Conservation (phyloP, 495 filamentous ascomycete species). For the Aspergillus asperescens region DNA sequence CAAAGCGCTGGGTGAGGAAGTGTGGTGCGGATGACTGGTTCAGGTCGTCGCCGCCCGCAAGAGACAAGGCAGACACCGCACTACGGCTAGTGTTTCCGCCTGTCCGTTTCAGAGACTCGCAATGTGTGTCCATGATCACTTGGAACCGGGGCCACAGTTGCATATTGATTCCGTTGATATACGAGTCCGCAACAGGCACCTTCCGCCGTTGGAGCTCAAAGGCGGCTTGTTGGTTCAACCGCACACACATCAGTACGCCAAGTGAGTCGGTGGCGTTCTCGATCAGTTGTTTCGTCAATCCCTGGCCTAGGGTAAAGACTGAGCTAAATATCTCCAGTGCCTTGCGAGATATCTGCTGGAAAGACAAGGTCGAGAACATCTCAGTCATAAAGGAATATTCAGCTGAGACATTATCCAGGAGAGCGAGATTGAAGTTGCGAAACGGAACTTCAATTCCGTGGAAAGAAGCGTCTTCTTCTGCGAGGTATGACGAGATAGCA, state of each 20-base stretch:
- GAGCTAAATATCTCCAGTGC: constrained; percentile 81
- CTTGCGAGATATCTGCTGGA: constrained; percentile 53
- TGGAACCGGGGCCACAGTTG: constrained; percentile 95
- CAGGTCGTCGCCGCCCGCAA: constrained; percentile 50
- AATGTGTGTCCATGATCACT: constrained; percentile 86
- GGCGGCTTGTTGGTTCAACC: constrained; percentile 85
- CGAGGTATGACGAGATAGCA: constrained; percentile 74
- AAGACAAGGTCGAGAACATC: constrained; percentile 70
- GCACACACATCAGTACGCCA: constrained; percentile 83
- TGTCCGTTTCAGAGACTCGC: constrained; percentile 68
- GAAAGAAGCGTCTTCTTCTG: constrained; percentile 77
- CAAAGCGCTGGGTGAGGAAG: constrained; percentile 86
- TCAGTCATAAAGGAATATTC: constrained; percentile 90
- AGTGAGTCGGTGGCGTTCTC: constrained; percentile 74
- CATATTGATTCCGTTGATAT: constrained; percentile 94
- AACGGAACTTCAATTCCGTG: constrained; percentile 90
- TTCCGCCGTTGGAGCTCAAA: constrained; percentile 91
- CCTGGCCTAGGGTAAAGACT: constrained; percentile 73
- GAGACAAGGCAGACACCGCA: constrained; percentile 49
- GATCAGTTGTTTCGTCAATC: constrained; percentile 70
- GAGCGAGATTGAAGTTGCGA: constrained; percentile 86
- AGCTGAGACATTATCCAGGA: constrained; percentile 89
- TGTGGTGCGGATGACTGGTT: constrained; percentile 83
- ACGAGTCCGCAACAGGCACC: constrained; percentile 80
- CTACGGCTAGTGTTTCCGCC: constrained; percentile 49